Percentiles rank a stretch among this genome's conserved stretches.
phyloP scores from a whole-genome alignment of 371 early-diverging fungal species.

The Umbelopsis sp. region DNA sequence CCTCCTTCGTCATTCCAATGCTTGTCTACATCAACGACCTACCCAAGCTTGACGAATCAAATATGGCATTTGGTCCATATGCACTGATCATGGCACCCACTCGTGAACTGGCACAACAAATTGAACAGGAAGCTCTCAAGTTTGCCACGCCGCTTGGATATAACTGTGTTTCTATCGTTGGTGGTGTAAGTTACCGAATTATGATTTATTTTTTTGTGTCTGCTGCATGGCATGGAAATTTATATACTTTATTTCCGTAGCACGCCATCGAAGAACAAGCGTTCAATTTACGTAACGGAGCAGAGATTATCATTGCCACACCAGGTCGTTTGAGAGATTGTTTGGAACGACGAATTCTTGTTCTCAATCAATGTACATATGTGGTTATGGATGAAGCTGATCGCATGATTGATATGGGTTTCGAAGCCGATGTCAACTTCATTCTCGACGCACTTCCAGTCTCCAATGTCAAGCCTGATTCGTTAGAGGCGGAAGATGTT shows the following conservation, averaged over 20 bases:
- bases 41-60: slow-evolving; percentile 75
- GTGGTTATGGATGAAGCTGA: slow-evolving; percentile 99
- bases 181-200: slow-evolving; percentile 68
- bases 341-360: slow-evolving; percentile 81
- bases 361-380: slow-evolving; percentile 84
- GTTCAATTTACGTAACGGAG: slow-evolving; percentile 83
- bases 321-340: slow-evolving; percentile 95
- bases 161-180: slow-evolving; percentile 89
- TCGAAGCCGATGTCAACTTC: slow-evolving; percentile 92
- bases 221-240: too few relatives aligned
- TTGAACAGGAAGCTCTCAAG: slow-evolving; percentile 87
- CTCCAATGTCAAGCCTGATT: slow-evolving; percentile 87
- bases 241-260: slow-evolving; percentile 22
- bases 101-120: slow-evolving; percentile 95
- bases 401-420: slow-evolving; percentile 98
- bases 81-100: slow-evolving; percentile 96
- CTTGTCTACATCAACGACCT: slow-evolving; percentile 83
- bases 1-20: slow-evolving; percentile 96
- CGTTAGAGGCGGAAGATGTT: slow-evolving; percentile 70
- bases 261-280: slow-evolving; percentile 88
- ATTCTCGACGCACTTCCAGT: slow-evolving; percentile 94
- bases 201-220: too few relatives aligned
- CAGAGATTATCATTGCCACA: slow-evolving; percentile 96
- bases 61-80: slow-evolving; percentile 86
- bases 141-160: slow-evolving; percentile 83